Percentiles rank a stretch among this genome's conserved stretches.
Evolutionary conservation across 345 rosid genomes (phyloP).

Genomic region (Ailanthus altissimus): DNA sequence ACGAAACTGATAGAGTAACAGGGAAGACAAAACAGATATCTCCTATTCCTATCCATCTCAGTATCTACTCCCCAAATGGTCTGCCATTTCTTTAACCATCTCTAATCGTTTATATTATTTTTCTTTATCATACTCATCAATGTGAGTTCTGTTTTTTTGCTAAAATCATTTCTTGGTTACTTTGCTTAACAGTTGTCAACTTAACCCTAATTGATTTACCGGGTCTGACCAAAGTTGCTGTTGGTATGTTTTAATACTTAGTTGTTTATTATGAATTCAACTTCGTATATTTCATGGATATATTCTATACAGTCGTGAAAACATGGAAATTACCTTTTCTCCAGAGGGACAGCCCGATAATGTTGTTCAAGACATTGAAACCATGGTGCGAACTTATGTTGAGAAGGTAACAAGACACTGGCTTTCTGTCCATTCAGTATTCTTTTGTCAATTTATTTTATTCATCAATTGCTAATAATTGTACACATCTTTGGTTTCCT

Average conservation of each 20-base stretch:
- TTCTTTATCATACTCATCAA: background rate
- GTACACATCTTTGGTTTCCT: background rate
- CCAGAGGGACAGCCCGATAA: conserved; percentile 96
- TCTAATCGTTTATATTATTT: background rate
- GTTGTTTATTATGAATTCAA: background rate
- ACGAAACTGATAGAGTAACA: conserved; percentile 89
- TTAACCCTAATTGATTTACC: conserved; percentile 91
- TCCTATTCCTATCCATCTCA: conserved; percentile 91
- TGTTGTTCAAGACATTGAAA: conserved; percentile 80
- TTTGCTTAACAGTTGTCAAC: conserved; percentile 79
- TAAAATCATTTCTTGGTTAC: background rate
- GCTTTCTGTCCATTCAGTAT: background rate
- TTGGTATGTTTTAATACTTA: conserved; percentile 51
- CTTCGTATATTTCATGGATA: conserved; percentile 4
- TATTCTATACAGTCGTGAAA: background rate
- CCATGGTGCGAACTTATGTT: conserved; percentile 87
- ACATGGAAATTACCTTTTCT: conserved; percentile 24
- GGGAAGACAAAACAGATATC: conserved; percentile 90
- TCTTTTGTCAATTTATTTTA: background rate
- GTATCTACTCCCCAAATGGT: conserved; percentile 93
- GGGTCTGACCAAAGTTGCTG: conserved; percentile 92
- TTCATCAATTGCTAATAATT: too few relatives aligned
- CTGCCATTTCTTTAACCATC: background rate
- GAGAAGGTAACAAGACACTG: conserved; percentile 62
- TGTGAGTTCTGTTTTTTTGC: conserved; percentile 2